Conservation (phyloP, 2,329 filamentous ascomycete genomes). For the Ustulina deusta region DNA sequence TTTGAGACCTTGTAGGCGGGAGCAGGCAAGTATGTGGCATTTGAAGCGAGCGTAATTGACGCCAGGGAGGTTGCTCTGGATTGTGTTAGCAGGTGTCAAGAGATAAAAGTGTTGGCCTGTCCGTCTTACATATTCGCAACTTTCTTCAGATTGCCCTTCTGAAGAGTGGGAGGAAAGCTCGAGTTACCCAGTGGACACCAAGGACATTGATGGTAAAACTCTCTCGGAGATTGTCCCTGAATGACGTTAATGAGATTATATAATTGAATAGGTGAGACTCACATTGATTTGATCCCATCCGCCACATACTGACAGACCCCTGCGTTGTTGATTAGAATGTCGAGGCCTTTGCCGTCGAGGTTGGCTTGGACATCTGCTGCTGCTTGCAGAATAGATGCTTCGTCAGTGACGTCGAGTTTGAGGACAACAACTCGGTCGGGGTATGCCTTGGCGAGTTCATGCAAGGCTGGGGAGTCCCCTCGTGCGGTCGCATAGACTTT, state of each 20-base stretch:
- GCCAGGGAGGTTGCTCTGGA: slow-evolving; percentile 43
- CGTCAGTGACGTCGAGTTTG: slow-evolving; percentile 54
- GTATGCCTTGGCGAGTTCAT: not conserved
- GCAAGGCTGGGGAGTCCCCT: not conserved
- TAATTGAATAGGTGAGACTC: not conserved
- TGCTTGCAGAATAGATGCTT: slow-evolving; percentile 52
- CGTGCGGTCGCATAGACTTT: slow-evolving; percentile 10
- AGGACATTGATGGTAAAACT: slow-evolving; percentile 49
- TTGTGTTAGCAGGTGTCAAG: not conserved
- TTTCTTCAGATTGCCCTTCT: slow-evolving; percentile 56
- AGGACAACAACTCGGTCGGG: slow-evolving; percentile 53
- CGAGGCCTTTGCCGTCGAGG: slow-evolving; percentile 56
- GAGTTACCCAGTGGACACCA: slow-evolving; percentile 54
- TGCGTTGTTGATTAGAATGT: slow-evolving; percentile 60
- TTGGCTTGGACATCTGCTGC: slow-evolving; percentile 49
- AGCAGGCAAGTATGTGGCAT: slow-evolving; percentile 52
- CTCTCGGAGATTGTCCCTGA: slow-evolving; percentile 45
- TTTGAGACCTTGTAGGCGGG: slow-evolving; percentile 55
- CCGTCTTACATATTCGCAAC: slow-evolving; percentile 56
- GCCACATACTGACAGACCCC: not conserved
- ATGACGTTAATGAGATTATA: not conserved
- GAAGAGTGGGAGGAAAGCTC: slow-evolving; percentile 55
- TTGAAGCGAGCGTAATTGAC: slow-evolving; percentile 41
- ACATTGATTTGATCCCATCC: not conserved
- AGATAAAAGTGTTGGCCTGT: not conserved